Base-by-base conservation (phyloP, 176 grass and related monocot species). In the Phoenix dactylifera region DNA sequence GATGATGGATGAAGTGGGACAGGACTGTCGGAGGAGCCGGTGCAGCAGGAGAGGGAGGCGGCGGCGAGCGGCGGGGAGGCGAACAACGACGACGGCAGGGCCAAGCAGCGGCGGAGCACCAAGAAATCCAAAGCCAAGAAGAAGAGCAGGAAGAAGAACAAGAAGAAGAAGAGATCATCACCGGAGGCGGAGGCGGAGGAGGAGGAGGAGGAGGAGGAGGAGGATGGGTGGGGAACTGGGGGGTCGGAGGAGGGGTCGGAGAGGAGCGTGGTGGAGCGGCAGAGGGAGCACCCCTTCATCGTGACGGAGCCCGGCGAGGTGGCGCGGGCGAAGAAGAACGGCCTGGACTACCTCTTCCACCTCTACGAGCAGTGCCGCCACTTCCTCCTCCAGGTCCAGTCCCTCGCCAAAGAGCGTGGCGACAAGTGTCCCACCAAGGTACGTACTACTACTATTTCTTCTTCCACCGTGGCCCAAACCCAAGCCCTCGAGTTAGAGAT, bases 381-480 rank as follows among this genome's bases (percentile, higher is more conserved):
- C 66, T 92, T 98, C 87, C 93, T 98, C 22, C 73, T 85, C 25
- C 87, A 98, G 74, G 93, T 98, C 64, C 93, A 98, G 73, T 73
- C 93, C 72, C 75, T 89, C 19, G 82, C 88, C 4, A 86, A 77
- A 58, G 72, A 89, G 52, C 69, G 82, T 22, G 93, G 93, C 59
- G 88, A 98, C 76, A 98, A 98, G 79, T 80, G 87, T 35, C 93
- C 93, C 26, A 98, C 93, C 74, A 98, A 98, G 93, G 93, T 98
- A 79, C 22, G 93, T 98, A 79, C 22, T 1, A 17, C 3, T 20
- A 6, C 22, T 54, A 7, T 16, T 49, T 59, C 22, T 39, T 4
- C 51, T 60, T 55, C 51, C 7, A 52, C 17, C 9, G 20, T 20
- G 20, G 20, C 20, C 20, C 20, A 20, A 20, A 20, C 20, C 20